phyloP scores from a whole-genome alignment of 495 filamentous ascomycete genomes.

The Parmelia sp. region DNA sequence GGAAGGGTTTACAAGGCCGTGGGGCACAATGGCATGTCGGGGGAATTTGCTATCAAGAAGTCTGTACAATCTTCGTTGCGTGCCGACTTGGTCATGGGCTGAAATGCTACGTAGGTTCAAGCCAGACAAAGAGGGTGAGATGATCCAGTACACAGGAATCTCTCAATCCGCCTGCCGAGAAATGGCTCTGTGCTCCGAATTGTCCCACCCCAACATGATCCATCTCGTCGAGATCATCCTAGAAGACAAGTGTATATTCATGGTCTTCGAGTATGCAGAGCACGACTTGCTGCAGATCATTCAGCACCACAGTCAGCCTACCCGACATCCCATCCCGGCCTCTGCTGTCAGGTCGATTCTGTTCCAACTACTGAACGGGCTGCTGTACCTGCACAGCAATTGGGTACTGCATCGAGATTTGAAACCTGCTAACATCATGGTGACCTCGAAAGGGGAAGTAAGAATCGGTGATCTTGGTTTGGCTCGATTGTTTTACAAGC shows the following conservation, averaged over 20 bases:
- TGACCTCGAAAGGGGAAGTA: constrained; percentile 81
- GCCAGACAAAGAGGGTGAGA: constrained; percentile 96
- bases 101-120: constrained; percentile 65
- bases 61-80: constrained; percentile 27
- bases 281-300: constrained; percentile 97
- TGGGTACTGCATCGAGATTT: constrained; percentile 97
- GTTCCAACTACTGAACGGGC: constrained; percentile 88
- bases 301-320: constrained; percentile 89
- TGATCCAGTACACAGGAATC: constrained; percentile 90
- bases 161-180: constrained; percentile 96
- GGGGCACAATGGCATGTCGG: constrained; percentile 64
- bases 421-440: constrained; percentile 98
- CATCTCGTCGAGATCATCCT: constrained; percentile 91
- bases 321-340: constrained; percentile 80
- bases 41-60: constrained; percentile 96
- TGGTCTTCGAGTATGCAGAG: constrained; percentile 99
- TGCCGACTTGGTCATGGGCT: constrained; percentile 4
- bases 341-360: constrained; percentile 83
- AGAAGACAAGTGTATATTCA: constrained; percentile 98
- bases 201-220: constrained; percentile 85
- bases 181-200: constrained; percentile 96
- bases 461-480: constrained; percentile 92
- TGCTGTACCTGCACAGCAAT: constrained; percentile 90
- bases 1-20: constrained; percentile 94
- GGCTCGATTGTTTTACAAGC: constrained; percentile 89